Base-by-base conservation (phyloP, 192 early-diverging fungal genomes). In the Coemansia furcata region DNA sequence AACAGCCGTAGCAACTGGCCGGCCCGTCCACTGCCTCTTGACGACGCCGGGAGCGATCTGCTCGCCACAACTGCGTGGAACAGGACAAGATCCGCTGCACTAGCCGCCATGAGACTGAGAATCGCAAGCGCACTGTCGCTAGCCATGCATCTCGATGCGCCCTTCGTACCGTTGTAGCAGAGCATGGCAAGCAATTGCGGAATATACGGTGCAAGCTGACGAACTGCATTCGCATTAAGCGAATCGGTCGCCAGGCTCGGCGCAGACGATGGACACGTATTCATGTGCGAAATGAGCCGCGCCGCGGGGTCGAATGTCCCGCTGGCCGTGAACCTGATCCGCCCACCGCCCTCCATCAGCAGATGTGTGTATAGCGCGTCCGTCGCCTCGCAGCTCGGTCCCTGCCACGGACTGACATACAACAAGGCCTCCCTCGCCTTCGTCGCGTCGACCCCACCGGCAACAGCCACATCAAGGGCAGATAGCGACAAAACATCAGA, bases 121-220 rank as follows among this genome's bases (percentile, higher is more conserved):
- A 74, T 55, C 1, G 62, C 26, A 0, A 59, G 42, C 0, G 78
- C 78, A n/a, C 69, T 49, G 12, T 33, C 40, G 36, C 68, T 39
- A 6, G 43, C 50, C 12, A 36, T 15, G 8, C 35, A 50, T 10
- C 33, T 10, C 3, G 8, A 15, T 19, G 35, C 33, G 29, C 12
- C n/a, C 3, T 35, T 23, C 3, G 32, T 14, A 29, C 43, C 23
- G 21, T 47, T 37, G 37, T 29, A 60, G 58, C 66, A 43, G 23
- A 80, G 63, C 78, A 80, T 66, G 23, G 69, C 72, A 30, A 80
- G 36, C 6, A 80, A 60, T 54, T 80, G 78, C 12, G 78, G 72
- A 12, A 80, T 69, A 43, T 62, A 80, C 1, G 49, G 65, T 6
- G 78, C 72, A 11, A 80, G 65, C 47, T 69, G 72, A 6, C 23